These are phyloP conservation scores for Penicillium tannophilum DNA, from an alignment of 495 filamentous ascomycete genomes.

Conservation along the genomic window DNA sequence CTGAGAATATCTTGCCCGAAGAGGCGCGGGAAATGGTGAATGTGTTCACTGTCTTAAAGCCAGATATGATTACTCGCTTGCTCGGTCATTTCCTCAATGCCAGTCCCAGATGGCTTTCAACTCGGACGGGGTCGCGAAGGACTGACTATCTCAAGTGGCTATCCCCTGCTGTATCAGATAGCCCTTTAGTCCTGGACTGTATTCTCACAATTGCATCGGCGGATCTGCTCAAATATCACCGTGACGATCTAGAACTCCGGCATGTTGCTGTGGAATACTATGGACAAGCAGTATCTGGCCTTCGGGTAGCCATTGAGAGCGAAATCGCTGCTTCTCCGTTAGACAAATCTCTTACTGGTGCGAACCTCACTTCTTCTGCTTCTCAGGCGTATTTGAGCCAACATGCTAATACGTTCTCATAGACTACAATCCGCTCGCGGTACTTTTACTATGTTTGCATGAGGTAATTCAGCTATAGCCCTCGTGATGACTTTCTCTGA, in stretches of 20 bases:
- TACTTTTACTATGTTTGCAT: constrained; percentile 25
- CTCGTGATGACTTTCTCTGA: neutral
- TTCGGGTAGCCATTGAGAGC: constrained; percentile 14
- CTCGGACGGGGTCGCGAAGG: constrained; percentile 9
- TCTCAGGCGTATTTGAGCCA: too few species aligned
- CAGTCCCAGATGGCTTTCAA: constrained; percentile 23
- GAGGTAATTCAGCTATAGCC: constrained; percentile 11
- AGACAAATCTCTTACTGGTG: constrained; percentile 1
- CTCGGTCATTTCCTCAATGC: constrained; percentile 19
- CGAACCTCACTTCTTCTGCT: neutral
- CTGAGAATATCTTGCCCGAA: neutral
- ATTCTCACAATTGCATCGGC: constrained; percentile 18
- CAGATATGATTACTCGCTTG: constrained; percentile 11
- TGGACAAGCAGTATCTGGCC: constrained; percentile 13
- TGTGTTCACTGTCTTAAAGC: constrained; percentile 19
- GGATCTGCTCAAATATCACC: constrained; percentile 24
- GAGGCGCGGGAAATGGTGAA: constrained; percentile 16
- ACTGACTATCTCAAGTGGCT: constrained; percentile 15
- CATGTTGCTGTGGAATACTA: constrained; percentile 19
- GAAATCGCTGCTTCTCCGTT: constrained; percentile 4
- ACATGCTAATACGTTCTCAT: neutral
- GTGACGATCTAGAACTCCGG: constrained; percentile 5
- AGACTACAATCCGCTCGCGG: constrained; percentile 20
- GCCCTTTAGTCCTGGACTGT: constrained; percentile 18
- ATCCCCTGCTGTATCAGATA: constrained; percentile 16